phyloP scores from a whole-genome alignment of 345 rosid species.

The Kandelia obovata region DNA sequence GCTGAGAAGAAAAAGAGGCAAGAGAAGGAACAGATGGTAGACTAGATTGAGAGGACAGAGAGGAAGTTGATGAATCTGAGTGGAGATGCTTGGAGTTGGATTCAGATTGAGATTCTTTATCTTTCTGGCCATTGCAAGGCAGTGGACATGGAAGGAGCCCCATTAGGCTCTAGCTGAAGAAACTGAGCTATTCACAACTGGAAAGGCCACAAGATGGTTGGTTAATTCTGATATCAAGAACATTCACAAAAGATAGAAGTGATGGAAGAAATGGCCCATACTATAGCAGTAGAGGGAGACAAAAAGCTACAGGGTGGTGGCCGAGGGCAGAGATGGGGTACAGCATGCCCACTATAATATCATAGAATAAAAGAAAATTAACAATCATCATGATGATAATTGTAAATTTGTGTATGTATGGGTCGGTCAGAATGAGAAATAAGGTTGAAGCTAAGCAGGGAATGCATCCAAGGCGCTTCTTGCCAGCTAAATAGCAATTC shows the following conservation, averaged over 20 bases:
- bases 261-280: not conserved
- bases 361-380: not conserved
- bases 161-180: constrained; percentile 27
- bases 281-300: not conserved
- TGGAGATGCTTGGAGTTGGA: constrained; percentile 12
- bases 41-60: constrained; percentile 50
- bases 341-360: not conserved
- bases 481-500: no score
- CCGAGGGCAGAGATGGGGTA: not conserved
- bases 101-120: constrained; percentile 12
- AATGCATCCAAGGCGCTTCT: no score
- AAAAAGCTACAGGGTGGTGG: not conserved
- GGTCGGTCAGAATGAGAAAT: no score
- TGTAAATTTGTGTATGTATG: no score
- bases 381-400: no score
- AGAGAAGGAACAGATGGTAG: constrained; percentile 59
- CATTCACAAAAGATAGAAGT: not conserved
- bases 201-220: not conserved
- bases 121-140: constrained; percentile 8
- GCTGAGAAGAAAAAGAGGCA: constrained; percentile 15
- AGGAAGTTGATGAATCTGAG: constrained; percentile 35
- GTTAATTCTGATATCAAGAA: not conserved
- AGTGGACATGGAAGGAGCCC: constrained; percentile 39
- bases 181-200: not conserved
- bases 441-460: no score